Percentiles rank a stretch among this genome's conserved stretches.
Evolutionary conservation across 495 filamentous ascomycete genomes (phyloP).

Genomic region (Gamarada debralockiae): DNA sequence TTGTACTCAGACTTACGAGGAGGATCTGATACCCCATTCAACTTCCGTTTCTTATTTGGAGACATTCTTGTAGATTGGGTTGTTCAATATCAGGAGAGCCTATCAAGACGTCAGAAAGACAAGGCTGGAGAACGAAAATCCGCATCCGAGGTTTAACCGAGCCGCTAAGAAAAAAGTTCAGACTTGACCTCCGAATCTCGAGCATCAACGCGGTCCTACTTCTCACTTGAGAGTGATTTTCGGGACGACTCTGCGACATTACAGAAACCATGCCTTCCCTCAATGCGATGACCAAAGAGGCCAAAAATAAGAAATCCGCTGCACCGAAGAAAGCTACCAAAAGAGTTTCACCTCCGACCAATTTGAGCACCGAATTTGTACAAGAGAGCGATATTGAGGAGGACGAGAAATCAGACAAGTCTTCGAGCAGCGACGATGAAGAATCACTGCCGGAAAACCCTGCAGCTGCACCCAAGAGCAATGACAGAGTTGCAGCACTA

Average conservation of each 20-base stretch:
- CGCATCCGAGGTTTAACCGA: conserved; percentile 10
- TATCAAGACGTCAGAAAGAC: background rate
- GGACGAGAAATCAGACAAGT: conserved; percentile 1
- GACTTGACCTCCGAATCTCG: background rate
- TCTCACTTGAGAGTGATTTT: background rate
- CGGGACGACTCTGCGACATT: background rate
- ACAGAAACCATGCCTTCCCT: conserved; percentile 15
- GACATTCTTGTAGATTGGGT: conserved; percentile 30
- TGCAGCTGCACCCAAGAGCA: background rate
- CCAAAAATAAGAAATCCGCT: conserved; percentile 9
- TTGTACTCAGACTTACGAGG: conserved; percentile 27
- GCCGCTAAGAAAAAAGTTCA: conserved; percentile 16
- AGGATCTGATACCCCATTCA: conserved; percentile 29
- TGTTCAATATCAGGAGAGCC: background rate
- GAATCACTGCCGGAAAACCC: conserved; percentile 15
- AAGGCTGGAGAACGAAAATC: conserved; percentile 6
- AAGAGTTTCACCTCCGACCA: background rate
- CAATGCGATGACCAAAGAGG: conserved; percentile 10
- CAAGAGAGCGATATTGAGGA: conserved; percentile 17
- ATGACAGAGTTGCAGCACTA: conserved; percentile 5
- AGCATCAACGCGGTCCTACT: background rate
- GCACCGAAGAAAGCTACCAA: conserved; percentile 6
- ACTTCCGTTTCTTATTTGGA: conserved; percentile 37
- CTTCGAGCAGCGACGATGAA: conserved; percentile 18
- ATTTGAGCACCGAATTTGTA: conserved; percentile 21